Conservation (phyloP, 768 basidiomycete species). For the Lactarius hengduanensis region DNA sequence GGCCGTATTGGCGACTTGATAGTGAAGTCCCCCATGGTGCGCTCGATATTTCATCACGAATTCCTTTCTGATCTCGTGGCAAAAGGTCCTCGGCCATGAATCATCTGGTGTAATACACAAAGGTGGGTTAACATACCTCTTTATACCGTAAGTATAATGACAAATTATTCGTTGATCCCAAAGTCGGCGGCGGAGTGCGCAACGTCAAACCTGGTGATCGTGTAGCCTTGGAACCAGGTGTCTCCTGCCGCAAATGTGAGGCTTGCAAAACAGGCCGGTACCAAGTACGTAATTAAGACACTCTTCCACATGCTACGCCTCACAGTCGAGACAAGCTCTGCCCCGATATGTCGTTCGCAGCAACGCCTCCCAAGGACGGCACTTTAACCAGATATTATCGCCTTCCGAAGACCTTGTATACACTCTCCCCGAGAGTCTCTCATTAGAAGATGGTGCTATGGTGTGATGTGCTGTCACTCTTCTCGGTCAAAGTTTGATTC, state of each 20-base stretch:
- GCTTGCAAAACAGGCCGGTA: slow-evolving; percentile 82
- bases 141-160: not conserved
- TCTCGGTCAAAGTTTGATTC: not conserved
- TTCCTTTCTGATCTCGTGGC: slow-evolving; percentile 7
- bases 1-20: slow-evolving; percentile 80
- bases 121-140: slow-evolving; percentile 39
- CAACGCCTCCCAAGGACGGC: slow-evolving; percentile 92
- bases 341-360: slow-evolving; percentile 82
- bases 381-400: slow-evolving; percentile 86
- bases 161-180: not conserved
- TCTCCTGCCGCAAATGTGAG: slow-evolving; percentile 81
- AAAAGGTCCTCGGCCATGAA: slow-evolving; percentile 92
- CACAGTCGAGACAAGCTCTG: slow-evolving; percentile 61
- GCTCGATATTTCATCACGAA: slow-evolving; percentile 18
- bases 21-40: slow-evolving; percentile 77
- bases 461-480: slow-evolving; percentile 39
- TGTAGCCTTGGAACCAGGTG: slow-evolving; percentile 91
- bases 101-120: slow-evolving; percentile 76
- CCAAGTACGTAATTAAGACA: slow-evolving; percentile 48
- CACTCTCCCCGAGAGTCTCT: slow-evolving; percentile 75
- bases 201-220: slow-evolving; percentile 78
- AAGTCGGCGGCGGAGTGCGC: slow-evolving; percentile 76
- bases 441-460: slow-evolving; percentile 94
- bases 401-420: slow-evolving; percentile 81
- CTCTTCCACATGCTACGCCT: not conserved